Evolutionary conservation across 441 rosid species (phyloP).

Genomic region (Adansonia rubrostipa): DNA sequence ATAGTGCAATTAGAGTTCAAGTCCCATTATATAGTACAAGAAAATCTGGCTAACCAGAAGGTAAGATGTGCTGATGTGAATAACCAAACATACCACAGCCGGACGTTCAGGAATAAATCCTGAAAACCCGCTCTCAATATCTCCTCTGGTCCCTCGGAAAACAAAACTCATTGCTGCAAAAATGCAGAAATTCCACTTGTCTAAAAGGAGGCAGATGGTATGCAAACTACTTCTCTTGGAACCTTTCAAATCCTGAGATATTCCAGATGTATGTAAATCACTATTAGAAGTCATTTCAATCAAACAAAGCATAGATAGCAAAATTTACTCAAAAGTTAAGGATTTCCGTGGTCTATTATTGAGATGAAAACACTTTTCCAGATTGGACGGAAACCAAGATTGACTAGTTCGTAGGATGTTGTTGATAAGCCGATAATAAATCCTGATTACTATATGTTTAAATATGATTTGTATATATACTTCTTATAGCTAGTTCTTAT

Average conservation of each 20-base stretch:
- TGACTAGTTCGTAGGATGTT: not conserved
- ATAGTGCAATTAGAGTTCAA: conserved; percentile 8
- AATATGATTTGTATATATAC: not conserved
- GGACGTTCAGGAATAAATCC: conserved; percentile 48
- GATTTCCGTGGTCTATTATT: not conserved
- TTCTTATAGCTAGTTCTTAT: too few species aligned
- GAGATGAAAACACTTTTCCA: conserved; percentile 18
- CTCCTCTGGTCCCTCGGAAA: conserved; percentile 49
- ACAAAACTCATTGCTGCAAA: conserved; percentile 47
- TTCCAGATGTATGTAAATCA: conserved; percentile 6
- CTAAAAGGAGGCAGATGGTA: not conserved
- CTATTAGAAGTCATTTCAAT: conserved; percentile 4
- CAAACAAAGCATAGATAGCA: conserved; percentile 1
- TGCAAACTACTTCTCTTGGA: conserved; percentile 14
- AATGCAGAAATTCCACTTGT: conserved; percentile 15
- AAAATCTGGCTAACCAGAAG: not conserved
- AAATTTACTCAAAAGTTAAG: not conserved
- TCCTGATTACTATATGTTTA: not conserved
- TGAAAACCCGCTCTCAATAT: conserved; percentile 49
- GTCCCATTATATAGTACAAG: not conserved
- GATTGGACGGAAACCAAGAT: not conserved
- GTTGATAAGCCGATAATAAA: not conserved
- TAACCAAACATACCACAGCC: conserved; percentile 41
- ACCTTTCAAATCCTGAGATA: conserved; percentile 32
- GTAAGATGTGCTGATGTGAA: conserved; percentile 11